These are phyloP conservation scores for Nematodospora anomalae DNA, from an alignment of 1,139 yeast species.

Conservation along the genomic window DNA sequence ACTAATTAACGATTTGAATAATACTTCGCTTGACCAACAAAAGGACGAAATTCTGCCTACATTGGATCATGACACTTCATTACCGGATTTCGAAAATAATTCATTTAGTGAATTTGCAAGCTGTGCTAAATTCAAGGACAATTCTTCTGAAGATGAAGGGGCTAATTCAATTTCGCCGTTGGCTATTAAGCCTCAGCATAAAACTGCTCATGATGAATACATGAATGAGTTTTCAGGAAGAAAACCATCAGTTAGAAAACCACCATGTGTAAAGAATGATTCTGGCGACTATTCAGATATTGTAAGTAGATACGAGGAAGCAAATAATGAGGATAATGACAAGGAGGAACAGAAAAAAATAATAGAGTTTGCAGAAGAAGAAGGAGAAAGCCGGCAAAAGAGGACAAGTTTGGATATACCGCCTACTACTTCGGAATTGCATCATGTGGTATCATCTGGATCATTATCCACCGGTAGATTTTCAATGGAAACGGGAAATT, in stretches of 20 bases:
- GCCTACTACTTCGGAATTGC: constrained; percentile 17
- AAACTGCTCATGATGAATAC: constrained; percentile 30
- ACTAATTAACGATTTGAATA: constrained; percentile 33
- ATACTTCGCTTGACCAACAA: constrained; percentile 13
- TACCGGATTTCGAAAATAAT: constrained; percentile 8
- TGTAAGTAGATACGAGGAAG: constrained; percentile 19
- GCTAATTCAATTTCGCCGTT: constrained; percentile 30
- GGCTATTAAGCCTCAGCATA: constrained; percentile 10
- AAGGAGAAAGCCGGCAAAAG: constrained; percentile 4
- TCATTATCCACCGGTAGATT: constrained; percentile 41
- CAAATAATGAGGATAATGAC: constrained; percentile 2
- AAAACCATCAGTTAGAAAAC: constrained; percentile 36
- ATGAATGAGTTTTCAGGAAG: constrained; percentile 30
- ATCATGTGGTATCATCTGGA: constrained; percentile 34
- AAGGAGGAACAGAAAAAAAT: constrained; percentile 16
- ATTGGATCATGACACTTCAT: constrained; percentile 19
- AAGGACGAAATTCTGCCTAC: constrained; percentile 5
- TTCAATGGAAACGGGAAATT: constrained; percentile 22
- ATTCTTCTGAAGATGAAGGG: constrained; percentile 17
- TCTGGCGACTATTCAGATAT: constrained; percentile 12
- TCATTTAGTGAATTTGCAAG: constrained; percentile 6
- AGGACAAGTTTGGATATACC: constrained; percentile 2
- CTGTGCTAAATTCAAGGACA: constrained; percentile 14
- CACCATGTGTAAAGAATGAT: constrained; percentile 22
- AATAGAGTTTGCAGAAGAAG: constrained; percentile 5